Percentiles rank a stretch among this genome's conserved stretches.
phyloP scores from a whole-genome alignment of 106 monocot genomes.

The Gastrodia elata region DNA sequence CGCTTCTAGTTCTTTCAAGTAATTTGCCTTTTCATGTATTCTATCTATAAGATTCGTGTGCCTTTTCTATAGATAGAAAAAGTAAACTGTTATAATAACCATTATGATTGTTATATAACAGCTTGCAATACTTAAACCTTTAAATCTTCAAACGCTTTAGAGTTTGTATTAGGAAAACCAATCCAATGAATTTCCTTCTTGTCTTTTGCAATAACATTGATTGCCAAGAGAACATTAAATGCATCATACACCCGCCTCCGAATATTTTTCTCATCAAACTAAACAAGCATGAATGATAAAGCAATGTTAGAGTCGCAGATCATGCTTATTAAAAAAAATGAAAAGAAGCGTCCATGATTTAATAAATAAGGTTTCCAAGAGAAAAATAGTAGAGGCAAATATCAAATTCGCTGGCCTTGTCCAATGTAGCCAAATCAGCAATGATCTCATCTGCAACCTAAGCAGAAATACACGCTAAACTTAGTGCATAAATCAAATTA shows the following conservation, averaged over 20 bases:
- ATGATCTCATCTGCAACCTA: slow-evolving; percentile 78
- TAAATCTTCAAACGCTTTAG: slow-evolving; percentile 23
- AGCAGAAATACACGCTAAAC: background rate
- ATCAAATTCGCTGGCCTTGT: slow-evolving; percentile 14
- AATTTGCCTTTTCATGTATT: slow-evolving; percentile 40
- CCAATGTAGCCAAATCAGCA: slow-evolving; percentile 29
- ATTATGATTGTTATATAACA: background rate
- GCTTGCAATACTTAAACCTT: slow-evolving; percentile 22
- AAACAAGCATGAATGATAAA: slow-evolving; percentile 7
- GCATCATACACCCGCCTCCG: slow-evolving; percentile 76
- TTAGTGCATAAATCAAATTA: background rate
- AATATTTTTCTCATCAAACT: slow-evolving; percentile 83
- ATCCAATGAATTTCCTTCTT: slow-evolving; percentile 68
- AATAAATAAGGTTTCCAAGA: background rate
- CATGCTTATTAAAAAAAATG: background rate
- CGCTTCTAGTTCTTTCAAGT: slow-evolving; percentile 48
- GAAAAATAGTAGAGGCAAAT: slow-evolving; percentile 14
- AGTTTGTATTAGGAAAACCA: slow-evolving; percentile 34
- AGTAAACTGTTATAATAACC: background rate
- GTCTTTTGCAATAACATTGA: slow-evolving; percentile 51
- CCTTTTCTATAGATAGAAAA: slow-evolving; percentile 24
- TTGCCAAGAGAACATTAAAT: slow-evolving; percentile 74
- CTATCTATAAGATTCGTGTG: slow-evolving; percentile 25
- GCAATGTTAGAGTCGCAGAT: background rate
- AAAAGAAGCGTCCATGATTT: background rate